These are phyloP conservation scores for Diaporthe humulicola DNA, from an alignment of 2,329 filamentous ascomycete species.

Conservation along the genomic window DNA sequence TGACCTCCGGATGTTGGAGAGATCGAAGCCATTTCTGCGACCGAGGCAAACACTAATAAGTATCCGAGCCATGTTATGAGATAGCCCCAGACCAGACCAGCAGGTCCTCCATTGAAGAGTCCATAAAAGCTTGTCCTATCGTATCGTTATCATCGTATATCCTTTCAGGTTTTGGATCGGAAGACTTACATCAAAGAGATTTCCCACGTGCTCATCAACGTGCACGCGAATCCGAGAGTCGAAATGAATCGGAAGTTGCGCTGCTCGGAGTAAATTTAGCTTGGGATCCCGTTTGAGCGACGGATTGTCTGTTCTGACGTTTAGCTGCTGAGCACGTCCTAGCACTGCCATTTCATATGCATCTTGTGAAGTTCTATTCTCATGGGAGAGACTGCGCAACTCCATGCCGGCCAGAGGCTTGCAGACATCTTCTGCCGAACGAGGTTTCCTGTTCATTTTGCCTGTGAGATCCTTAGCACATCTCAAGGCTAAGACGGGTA, in stretches of 20 bases:
- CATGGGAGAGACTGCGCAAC: conserved; percentile 38
- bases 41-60: conserved; percentile 56
- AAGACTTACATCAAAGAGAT: conserved; percentile 53
- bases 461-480: neutral
- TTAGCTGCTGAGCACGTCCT: conserved; percentile 48
- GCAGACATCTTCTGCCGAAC: conserved; percentile 5
- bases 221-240: conserved; percentile 65
- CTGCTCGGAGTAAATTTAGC: conserved; percentile 43
- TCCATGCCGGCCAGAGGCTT: conserved; percentile 40
- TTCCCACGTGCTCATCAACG: conserved; percentile 69
- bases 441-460: conserved; percentile 28
- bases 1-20: conserved; percentile 36
- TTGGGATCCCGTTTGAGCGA: neutral
- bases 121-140: conserved; percentile 51
- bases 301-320: conserved; percentile 37
- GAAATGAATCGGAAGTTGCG: conserved; percentile 64
- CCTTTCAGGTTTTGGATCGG: neutral
- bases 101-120: conserved; percentile 64
- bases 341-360: conserved; percentile 50
- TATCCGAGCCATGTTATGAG: conserved; percentile 62
- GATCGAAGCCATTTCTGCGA: conserved; percentile 59
- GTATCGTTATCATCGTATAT: neutral
- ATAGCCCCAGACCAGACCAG: conserved; percentile 66
- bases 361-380: conserved; percentile 47
- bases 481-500: neutral